These are phyloP conservation scores for Hirschioporus abietinus DNA, from an alignment of 768 basidiomycete species.

Conservation along the genomic window DNA sequence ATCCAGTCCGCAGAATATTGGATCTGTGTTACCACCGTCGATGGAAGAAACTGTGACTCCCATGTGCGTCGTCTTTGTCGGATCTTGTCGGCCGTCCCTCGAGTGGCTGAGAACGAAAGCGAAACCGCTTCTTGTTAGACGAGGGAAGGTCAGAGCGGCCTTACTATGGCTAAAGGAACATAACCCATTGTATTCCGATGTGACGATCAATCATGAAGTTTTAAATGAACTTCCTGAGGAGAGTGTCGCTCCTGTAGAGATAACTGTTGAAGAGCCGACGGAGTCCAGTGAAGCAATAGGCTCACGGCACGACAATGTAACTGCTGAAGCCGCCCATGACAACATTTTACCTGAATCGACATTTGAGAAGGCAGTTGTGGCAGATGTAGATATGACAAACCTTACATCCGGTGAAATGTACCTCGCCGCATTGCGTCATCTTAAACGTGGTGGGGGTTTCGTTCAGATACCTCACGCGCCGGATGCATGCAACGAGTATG, in stretches of 20 bases:
- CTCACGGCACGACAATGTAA: conserved; percentile 16
- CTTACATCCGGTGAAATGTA: background rate
- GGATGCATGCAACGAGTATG: conserved; percentile 12
- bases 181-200: conserved; percentile 30
- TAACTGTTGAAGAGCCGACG: conserved; percentile 21
- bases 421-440: conserved; percentile 8
- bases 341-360: no score
- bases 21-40: conserved; percentile 28
- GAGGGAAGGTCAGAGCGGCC: conserved; percentile 27
- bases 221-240: conserved; percentile 18
- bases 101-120: conserved; percentile 31
- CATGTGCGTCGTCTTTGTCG: conserved; percentile 38
- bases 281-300: conserved; percentile 13
- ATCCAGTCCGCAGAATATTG: conserved; percentile 26
- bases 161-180: conserved; percentile 32
- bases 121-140: conserved; percentile 28
- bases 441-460: conserved; percentile 9
- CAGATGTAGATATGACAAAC: conserved; percentile 4
- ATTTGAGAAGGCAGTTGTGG: conserved; percentile 7
- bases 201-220: conserved; percentile 20
- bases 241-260: conserved; percentile 22
- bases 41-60: conserved; percentile 29
- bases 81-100: conserved; percentile 19
- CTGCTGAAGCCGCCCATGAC: background rate
- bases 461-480: conserved; percentile 10